Evolutionary conservation across 306 rosid genomes (phyloP).

Genomic region (Phaseolus lunatus): DNA sequence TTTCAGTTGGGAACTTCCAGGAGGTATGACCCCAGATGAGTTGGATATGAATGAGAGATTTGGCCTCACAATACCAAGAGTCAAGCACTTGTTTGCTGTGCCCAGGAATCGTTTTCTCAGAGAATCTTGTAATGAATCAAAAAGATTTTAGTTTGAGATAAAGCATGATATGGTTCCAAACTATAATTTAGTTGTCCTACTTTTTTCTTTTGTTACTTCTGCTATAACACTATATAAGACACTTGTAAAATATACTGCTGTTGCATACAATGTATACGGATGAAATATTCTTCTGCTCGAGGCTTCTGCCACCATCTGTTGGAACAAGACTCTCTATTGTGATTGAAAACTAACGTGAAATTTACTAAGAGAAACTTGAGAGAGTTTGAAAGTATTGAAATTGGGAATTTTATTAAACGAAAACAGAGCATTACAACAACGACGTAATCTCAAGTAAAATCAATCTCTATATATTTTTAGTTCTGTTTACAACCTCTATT

Average conservation of each 20-base stretch:
- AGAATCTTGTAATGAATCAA: background rate
- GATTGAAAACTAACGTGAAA: no score
- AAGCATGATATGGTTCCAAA: background rate
- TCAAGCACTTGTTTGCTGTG: conserved; percentile 38
- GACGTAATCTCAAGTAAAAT: no score
- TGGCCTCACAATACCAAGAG: conserved; percentile 48
- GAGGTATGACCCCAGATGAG: conserved; percentile 1
- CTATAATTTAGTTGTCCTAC: background rate
- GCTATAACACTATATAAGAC: background rate
- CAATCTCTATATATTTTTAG: no score
- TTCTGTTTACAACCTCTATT: no score
- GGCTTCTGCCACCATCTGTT: background rate
- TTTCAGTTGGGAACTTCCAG: conserved; percentile 53
- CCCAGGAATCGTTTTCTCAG: conserved; percentile 42
- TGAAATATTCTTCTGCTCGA: background rate
- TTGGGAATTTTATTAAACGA: no score
- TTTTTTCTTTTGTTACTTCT: background rate
- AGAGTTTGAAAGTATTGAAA: no score
- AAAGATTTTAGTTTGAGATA: background rate
- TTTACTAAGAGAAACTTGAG: no score
- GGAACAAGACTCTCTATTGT: no score
- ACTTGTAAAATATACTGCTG: background rate
- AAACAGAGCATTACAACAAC: no score
- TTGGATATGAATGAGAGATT: conserved; percentile 51
- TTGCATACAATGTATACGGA: background rate